Evolutionary conservation across 345 rosid species (phyloP), one percentile per base, ranked within the genome.

Genomic region (Cardamine occulta): DNA sequence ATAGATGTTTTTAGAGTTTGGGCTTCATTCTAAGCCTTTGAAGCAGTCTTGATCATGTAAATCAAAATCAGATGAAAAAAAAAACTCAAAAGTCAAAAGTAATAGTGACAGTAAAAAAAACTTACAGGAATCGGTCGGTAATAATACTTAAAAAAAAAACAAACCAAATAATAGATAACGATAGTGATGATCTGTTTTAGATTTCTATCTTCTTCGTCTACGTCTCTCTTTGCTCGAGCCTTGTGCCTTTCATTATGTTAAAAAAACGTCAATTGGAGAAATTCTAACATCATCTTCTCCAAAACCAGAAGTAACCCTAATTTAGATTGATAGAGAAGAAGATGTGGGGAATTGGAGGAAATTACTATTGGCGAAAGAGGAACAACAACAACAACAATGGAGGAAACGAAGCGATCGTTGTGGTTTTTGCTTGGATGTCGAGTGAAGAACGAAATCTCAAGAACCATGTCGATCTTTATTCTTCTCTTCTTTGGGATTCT

Each of bases 271-370:
- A 40, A 68, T 31, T 44, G 18, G 17, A 34, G 14, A 68, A n/a
- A n/a, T 17, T 17, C 40, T 11, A 12, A 8, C 14, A 31, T 40
- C 63, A 31, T 53, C 63, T 42, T 42, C 68, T 3, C 40, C 19
- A 39, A 0, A 44, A n/a, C 32, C 18, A 60, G 18, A 60, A 11
- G 7, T 37, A 37, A 44, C 71, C 68, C 60, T 79, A 54, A 62
- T 65, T 64, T 19, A 51, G 29, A 40, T 7, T 35, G 49, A 45
- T 15, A 45, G 49, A 15, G 1, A 18, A 35, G 40, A 39, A 47
- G 51, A 89, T 88, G 98, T 88, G 91, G 93, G 97, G 94, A 73
- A 82, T 84, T 37, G 96, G 97, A 42, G 96, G 97, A 4, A 87
- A 84, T 70, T 86, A 47, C 75, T 91, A 91, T 69, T 91, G 96